These are phyloP conservation scores for Sanguinoderma infundibulare DNA, from an alignment of 1,284 basidiomycete species.

Conservation along the genomic window DNA sequence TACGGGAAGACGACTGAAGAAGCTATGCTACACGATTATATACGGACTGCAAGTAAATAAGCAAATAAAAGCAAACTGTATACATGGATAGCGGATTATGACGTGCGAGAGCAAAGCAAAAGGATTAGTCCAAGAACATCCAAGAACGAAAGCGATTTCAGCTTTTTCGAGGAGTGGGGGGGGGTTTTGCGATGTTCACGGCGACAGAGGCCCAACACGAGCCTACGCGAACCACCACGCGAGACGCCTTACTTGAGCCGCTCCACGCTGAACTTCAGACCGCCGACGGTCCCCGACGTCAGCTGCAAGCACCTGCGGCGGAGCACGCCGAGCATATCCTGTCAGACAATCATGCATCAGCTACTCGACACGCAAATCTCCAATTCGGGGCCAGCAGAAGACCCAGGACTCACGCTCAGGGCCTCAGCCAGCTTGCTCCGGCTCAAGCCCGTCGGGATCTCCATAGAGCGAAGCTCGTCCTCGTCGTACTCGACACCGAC, in stretches of 20 bases:
- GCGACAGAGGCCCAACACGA: no score
- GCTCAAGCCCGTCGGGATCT: background rate
- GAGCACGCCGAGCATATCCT: background rate
- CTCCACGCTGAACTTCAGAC: background rate
- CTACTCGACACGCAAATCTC: background rate
- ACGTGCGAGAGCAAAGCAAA: background rate
- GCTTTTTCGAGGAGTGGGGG: background rate
- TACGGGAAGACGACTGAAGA: background rate
- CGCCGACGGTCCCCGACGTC: background rate
- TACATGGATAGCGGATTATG: background rate
- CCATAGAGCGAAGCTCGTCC: background rate
- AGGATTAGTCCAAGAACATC: background rate
- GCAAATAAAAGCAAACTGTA: background rate
- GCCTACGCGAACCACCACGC: background rate
- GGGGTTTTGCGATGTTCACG: background rate
- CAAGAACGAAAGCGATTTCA: background rate
- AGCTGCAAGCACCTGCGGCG: background rate
- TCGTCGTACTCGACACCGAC: background rate
- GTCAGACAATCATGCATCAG: background rate
- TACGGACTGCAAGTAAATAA: background rate
- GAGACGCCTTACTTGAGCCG: background rate
- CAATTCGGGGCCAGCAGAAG: background rate
- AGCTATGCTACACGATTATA: constrained; percentile 1
- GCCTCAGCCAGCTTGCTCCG: background rate
- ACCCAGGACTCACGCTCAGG: background rate